Evolutionary conservation across 495 filamentous ascomycete species (phyloP).

Genomic region (Neurospora sublineolata): DNA sequence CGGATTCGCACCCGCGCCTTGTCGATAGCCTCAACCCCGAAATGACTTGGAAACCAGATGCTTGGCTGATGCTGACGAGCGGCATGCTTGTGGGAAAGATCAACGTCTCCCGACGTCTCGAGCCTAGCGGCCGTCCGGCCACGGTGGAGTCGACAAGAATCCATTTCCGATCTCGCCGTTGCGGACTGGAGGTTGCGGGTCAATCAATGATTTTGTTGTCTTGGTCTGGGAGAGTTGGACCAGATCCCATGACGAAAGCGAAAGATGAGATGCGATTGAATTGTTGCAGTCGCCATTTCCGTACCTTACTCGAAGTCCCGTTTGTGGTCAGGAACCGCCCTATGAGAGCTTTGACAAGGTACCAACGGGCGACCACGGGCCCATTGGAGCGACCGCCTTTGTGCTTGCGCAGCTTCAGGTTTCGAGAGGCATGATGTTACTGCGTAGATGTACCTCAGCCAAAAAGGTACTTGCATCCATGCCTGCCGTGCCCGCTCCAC

Average conservation of each 20-base stretch:
- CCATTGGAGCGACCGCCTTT: not conserved
- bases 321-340: conserved; percentile 10
- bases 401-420: not conserved
- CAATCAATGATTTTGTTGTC: not conserved
- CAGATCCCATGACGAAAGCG: not conserved
- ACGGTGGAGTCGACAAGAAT: not conserved
- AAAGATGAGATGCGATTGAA: not conserved
- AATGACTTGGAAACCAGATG: not conserved
- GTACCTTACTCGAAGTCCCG: not conserved
- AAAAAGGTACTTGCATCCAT: not conserved
- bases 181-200: not conserved
- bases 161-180: not conserved
- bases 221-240: not conserved
- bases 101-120: not conserved
- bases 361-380: not conserved
- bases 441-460: not conserved
- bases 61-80: not conserved
- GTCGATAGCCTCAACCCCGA: not conserved
- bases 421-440: not conserved
- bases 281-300: not conserved
- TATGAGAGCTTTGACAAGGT: conserved; percentile 4
- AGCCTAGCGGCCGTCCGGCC: not conserved
- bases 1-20: not conserved
- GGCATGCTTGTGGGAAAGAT: not conserved
- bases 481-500: not conserved